phyloP scores from a whole-genome alignment of 2,329 filamentous ascomycete species.

The Epichloe sp. region DNA sequence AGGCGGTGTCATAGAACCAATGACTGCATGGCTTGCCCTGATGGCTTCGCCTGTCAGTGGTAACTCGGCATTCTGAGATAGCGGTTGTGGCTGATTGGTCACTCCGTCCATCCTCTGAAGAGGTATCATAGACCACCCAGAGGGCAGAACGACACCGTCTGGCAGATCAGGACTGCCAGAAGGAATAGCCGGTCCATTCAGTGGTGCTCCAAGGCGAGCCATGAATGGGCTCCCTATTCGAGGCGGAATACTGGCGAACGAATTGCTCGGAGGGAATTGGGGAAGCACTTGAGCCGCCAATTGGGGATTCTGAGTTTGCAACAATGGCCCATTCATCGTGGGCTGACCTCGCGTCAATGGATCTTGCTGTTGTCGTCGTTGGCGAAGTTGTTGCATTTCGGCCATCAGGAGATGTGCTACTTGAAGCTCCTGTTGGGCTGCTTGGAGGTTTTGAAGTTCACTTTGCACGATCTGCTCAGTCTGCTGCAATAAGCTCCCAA shows the following conservation, averaged over 20 bases:
- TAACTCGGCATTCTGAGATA: slow-evolving; percentile 4
- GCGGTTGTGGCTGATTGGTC: slow-evolving; percentile 11
- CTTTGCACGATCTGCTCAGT: slow-evolving; percentile 57
- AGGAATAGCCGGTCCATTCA: slow-evolving; percentile 38
- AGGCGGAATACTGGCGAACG: slow-evolving; percentile 16
- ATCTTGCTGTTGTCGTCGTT: slow-evolving; percentile 28
- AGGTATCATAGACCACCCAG: slow-evolving; percentile 52
- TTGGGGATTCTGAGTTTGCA: slow-evolving; percentile 8
- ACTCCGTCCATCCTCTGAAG: slow-evolving; percentile 39
- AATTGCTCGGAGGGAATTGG: slow-evolving; percentile 10
- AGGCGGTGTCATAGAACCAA: background rate
- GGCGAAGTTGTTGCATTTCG: slow-evolving; percentile 55
- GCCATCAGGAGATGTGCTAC: slow-evolving; percentile 52
- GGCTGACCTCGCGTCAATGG: slow-evolving; percentile 11
- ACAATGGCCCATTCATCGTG: slow-evolving; percentile 4
- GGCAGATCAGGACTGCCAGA: slow-evolving; percentile 49
- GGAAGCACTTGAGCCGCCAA: slow-evolving; percentile 9
- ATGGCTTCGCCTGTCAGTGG: slow-evolving; percentile 8
- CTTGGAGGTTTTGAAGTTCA: slow-evolving; percentile 49
- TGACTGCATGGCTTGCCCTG: slow-evolving; percentile 5
- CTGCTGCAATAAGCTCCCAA: slow-evolving; percentile 48
- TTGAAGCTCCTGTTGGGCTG: slow-evolving; percentile 54
- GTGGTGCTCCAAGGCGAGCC: slow-evolving; percentile 33
- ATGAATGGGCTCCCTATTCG: slow-evolving; percentile 29
- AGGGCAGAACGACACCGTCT: slow-evolving; percentile 48